These are phyloP conservation scores for Setaria viridis DNA, from an alignment of 202 grass and related monocot species.

Conservation along the genomic window DNA sequence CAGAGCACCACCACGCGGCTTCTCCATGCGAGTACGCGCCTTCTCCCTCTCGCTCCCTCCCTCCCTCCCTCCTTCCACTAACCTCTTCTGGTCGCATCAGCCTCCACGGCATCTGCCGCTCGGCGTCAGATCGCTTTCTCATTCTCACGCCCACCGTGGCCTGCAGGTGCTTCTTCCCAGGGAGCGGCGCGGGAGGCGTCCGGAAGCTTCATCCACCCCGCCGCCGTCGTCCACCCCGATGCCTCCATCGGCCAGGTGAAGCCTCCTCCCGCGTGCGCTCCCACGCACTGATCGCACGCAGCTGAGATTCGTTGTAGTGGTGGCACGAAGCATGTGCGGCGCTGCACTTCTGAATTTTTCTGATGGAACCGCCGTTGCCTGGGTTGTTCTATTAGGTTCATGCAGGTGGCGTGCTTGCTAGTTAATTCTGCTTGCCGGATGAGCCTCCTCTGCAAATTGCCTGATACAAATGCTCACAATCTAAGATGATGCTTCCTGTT, in stretches of 20 bases:
- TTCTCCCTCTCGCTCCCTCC: background rate
- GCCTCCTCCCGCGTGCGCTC: background rate
- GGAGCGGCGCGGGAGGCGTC: constrained; percentile 32
- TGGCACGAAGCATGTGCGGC: background rate
- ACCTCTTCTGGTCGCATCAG: background rate
- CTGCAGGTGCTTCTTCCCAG: constrained; percentile 46
- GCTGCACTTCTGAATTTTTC: background rate
- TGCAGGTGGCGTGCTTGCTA: constrained; percentile 19
- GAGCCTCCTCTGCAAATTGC: background rate
- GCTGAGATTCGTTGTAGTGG: background rate
- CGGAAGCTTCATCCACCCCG: constrained; percentile 49
- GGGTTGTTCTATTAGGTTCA: constrained; percentile 20
- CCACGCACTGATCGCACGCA: background rate
- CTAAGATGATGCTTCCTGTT: background rate
- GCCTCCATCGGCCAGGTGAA: constrained; percentile 81
- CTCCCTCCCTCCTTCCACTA: background rate
- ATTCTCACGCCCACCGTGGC: background rate
- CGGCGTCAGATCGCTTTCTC: constrained; percentile 6
- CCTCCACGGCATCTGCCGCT: background rate
- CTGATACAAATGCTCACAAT: constrained; percentile 1
- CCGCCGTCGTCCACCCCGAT: constrained; percentile 67
- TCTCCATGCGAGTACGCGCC: constrained; percentile 46
- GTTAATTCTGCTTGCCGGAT: background rate
- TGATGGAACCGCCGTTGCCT: constrained; percentile 1
- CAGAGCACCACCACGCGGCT: constrained; percentile 42